Evolutionary conservation across 2,329 filamentous ascomycete genomes (phyloP), one percentile per base, ranked within the genome.

Genomic region (Monilinia laxa): DNA sequence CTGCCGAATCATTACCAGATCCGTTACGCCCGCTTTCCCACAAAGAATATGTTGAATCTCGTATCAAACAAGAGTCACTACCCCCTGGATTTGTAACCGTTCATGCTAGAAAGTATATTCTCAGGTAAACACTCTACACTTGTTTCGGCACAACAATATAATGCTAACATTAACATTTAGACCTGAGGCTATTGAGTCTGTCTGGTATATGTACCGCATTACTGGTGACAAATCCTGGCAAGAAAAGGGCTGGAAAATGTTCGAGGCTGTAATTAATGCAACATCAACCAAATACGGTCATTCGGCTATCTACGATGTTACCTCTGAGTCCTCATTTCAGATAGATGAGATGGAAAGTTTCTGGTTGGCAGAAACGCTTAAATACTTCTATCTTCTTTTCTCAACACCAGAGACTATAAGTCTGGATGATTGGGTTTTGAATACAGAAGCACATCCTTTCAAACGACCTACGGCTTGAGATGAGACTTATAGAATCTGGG

Each of bases 191-290:
- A 93, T 96, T 72, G 92, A 96, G 74, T 92, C 89, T 0, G 87
- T 96, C 18, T 96, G 92, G 84, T 91, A 93, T 79, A 89, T 96
- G 82, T 95, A 96, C 80, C 90, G 93, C 75, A 92, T 96, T 78
- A 96, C 92, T 0, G 93, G 92, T 58, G 90, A 95, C 70, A 79
- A 83, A 1, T 77, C 79, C 5, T 92, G 91, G 83, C 89, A 90
- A 76, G 91, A 96, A 38, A 89, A 90, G 71, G 93, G 91, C 20
- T 97, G 93, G 93, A 81, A 82, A 60, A 96, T 97, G 91, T 97
- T 92, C 76, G 80, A 87, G 70, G 82, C 89, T 25, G 87, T 95
- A 62, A 82, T 90, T 66, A 83, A 83, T 45, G 82, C 86, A 42
- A 93, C 91, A 2, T 80, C 81, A 49, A 89, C 90, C 0, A 79